Evolutionary conservation across 2,329 filamentous ascomycete genomes (phyloP).

Genomic region (Phaeosphaeriaceae sp.): DNA sequence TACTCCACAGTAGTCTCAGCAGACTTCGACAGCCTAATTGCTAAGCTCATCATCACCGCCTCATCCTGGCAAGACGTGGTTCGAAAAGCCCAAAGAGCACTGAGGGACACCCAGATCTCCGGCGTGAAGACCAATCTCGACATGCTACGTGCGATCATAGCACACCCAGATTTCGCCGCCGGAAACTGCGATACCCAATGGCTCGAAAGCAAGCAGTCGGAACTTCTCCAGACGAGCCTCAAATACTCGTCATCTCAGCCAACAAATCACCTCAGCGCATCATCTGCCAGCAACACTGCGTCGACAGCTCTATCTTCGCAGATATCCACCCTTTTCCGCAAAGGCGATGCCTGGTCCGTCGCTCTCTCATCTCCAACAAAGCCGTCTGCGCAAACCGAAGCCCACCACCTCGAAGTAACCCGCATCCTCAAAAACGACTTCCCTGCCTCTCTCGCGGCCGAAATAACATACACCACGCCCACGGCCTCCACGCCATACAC

Average conservation of each 20-base stretch:
- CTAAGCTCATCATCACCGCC: slow-evolving; percentile 66
- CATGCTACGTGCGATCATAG: slow-evolving; percentile 62
- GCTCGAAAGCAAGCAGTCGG: slow-evolving; percentile 60
- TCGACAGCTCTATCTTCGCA: slow-evolving; percentile 10
- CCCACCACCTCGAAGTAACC: slow-evolving; percentile 62
- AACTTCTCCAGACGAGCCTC: slow-evolving; percentile 45
- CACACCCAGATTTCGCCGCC: slow-evolving; percentile 57
- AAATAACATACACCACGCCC: slow-evolving; percentile 55
- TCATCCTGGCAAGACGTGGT: slow-evolving; percentile 60
- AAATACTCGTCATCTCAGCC: slow-evolving; percentile 1
- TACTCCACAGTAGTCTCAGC: slow-evolving; percentile 56
- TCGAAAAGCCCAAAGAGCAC: slow-evolving; percentile 61
- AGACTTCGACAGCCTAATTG: slow-evolving; percentile 66
- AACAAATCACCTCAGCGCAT: background rate
- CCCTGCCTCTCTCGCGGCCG: slow-evolving; percentile 61
- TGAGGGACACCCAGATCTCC: slow-evolving; percentile 62
- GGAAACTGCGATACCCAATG: slow-evolving; percentile 63
- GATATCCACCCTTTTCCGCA: slow-evolving; percentile 59
- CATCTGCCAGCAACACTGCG: slow-evolving; percentile 3
- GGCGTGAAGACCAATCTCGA: slow-evolving; percentile 67
- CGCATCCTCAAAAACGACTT: slow-evolving; percentile 67
- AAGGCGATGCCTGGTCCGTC: slow-evolving; percentile 66
- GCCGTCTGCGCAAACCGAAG: slow-evolving; percentile 18
- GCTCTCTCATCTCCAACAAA: slow-evolving; percentile 23
- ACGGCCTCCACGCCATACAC: slow-evolving; percentile 51